Evolutionary conservation across 2,329 filamentous ascomycete species (phyloP).

Genomic region (Dichotomopilus funicola): DNA sequence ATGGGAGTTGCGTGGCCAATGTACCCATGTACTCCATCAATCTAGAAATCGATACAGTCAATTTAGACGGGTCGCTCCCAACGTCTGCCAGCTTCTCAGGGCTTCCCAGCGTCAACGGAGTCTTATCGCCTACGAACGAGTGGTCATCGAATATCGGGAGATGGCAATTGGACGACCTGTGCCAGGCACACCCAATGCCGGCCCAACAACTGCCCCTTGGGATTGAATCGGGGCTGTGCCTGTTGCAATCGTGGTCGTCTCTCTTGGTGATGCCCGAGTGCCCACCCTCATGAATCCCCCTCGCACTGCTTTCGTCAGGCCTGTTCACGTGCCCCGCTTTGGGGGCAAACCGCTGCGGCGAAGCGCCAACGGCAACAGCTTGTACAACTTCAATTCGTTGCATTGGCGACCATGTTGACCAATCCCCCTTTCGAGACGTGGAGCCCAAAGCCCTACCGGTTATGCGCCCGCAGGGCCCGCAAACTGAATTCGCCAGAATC

Average conservation of each 20-base stretch:
- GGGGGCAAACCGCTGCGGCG: slow-evolving; percentile 3
- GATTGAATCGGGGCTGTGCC: not conserved
- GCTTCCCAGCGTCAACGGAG: too few relatives aligned
- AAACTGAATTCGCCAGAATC: too few relatives aligned
- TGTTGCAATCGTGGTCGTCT: not conserved
- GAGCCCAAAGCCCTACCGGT: not conserved
- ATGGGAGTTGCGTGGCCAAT: too few relatives aligned
- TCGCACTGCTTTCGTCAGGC: not conserved
- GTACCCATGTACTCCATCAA: too few relatives aligned
- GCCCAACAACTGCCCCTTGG: too few relatives aligned
- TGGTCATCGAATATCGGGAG: too few relatives aligned
- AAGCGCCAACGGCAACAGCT: not conserved
- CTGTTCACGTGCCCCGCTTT: slow-evolving; percentile 4
- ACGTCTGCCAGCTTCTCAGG: too few relatives aligned
- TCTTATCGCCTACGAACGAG: too few relatives aligned
- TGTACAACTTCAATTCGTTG: slow-evolving; percentile 8
- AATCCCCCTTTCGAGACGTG: not conserved
- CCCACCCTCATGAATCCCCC: not conserved
- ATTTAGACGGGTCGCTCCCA: too few relatives aligned
- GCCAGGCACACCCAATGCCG: too few relatives aligned
- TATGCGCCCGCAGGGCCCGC: not conserved
- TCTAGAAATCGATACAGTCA: too few relatives aligned
- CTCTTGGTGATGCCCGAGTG: not conserved
- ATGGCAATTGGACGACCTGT: too few relatives aligned
- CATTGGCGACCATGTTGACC: slow-evolving; percentile 2